Conservation (phyloP, 2,329 filamentous ascomycete genomes). For the Drechslerella dactyloides region DNA sequence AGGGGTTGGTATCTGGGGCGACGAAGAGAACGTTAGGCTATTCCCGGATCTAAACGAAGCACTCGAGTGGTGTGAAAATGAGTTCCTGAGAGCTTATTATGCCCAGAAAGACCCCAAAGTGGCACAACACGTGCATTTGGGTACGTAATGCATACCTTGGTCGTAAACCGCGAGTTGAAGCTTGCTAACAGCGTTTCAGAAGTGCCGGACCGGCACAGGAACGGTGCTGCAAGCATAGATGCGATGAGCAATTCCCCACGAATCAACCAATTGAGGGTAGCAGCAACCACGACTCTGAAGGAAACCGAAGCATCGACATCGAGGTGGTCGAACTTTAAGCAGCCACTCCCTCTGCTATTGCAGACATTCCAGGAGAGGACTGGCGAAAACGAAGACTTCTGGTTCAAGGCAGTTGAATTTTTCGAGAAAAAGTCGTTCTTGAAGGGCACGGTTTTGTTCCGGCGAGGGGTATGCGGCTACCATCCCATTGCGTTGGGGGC, state of each 20-base stretch:
- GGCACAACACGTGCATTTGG: slow-evolving; percentile 34
- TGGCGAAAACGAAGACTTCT: slow-evolving; percentile 88
- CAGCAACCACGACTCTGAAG: slow-evolving; percentile 75
- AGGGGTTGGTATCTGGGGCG: slow-evolving; percentile 78
- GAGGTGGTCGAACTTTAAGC: slow-evolving; percentile 84
- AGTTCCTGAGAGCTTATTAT: slow-evolving; percentile 82
- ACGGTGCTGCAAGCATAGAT: slow-evolving; percentile 61
- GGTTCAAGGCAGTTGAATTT: slow-evolving; percentile 79
- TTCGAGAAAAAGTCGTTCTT: slow-evolving; percentile 73
- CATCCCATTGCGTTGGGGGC: slow-evolving; percentile 46
- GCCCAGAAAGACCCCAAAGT: slow-evolving; percentile 56
- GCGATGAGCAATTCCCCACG: slow-evolving; percentile 76
- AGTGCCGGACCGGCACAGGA: slow-evolving; percentile 19
- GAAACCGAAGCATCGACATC: slow-evolving; percentile 68
- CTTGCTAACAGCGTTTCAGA: slow-evolving; percentile 25
- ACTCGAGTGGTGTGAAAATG: slow-evolving; percentile 92
- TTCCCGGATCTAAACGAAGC: slow-evolving; percentile 92
- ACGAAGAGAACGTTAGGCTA: slow-evolving; percentile 75
- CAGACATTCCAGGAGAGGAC: slow-evolving; percentile 94
- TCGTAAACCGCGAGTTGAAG: too few species aligned
- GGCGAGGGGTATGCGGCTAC: slow-evolving; percentile 63
- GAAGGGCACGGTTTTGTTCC: slow-evolving; percentile 76
- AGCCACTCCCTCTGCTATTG: slow-evolving; percentile 87
- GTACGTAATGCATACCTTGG: slow-evolving; percentile 2
- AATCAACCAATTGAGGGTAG: slow-evolving; percentile 75